Percentiles rank a stretch among this genome's conserved stretches.
Conservation (phyloP, 331 rosid genomes). For the Pyracantha coccinea region DNA sequence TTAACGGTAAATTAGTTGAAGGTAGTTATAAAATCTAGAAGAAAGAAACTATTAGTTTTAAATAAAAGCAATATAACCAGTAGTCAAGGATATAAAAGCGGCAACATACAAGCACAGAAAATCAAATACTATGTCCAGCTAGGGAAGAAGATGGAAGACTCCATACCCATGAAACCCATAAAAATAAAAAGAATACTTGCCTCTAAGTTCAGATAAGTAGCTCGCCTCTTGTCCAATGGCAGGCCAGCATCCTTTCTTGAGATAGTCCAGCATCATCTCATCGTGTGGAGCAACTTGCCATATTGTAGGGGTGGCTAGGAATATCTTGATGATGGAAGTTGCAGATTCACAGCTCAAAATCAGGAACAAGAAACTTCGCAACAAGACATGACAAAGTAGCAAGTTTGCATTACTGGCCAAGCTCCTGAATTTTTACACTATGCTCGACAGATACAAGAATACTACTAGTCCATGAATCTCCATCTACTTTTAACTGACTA, state of each 20-base stretch:
- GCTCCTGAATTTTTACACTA: conserved; percentile 11
- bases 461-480: conserved; percentile 6
- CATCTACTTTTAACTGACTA: conserved; percentile 12
- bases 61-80: not conserved
- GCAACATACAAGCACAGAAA: conserved; percentile 21
- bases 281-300: conserved; percentile 18
- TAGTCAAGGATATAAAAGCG: conserved; percentile 26
- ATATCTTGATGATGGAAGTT: conserved; percentile 20
- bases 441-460: not conserved
- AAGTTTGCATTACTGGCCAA: conserved; percentile 12
- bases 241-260: conserved; percentile 26
- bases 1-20: not conserved
- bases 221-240: conserved; percentile 26
- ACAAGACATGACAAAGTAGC: conserved; percentile 18
- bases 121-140: conserved; percentile 15
- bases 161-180: conserved; percentile 31
- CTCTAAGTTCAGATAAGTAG: conserved; percentile 44
- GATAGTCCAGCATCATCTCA: conserved; percentile 29
- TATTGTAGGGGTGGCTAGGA: conserved; percentile 1
- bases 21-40: not conserved
- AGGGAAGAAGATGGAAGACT: conserved; percentile 12
- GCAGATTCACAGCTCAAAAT: conserved; percentile 23
- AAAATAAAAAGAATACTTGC: conserved; percentile 55
- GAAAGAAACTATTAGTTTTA: not conserved
- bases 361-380: conserved; percentile 18